Conservation (phyloP, 2,329 filamentous ascomycete genomes). For the Stenocarpella maydis region DNA sequence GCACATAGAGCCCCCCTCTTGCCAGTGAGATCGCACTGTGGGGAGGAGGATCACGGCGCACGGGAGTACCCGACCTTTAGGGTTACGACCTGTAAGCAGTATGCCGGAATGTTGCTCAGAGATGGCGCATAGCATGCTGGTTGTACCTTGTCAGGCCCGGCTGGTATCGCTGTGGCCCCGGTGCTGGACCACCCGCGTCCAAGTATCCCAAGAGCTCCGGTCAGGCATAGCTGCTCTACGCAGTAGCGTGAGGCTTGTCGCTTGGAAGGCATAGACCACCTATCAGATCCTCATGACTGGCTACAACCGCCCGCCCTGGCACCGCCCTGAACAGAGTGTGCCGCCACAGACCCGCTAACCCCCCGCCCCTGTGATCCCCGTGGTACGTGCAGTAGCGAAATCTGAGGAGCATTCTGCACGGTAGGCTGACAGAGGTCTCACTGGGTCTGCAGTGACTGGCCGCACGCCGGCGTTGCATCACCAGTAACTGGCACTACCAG, state of each 20-base stretch:
- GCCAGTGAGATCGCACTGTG: background rate
- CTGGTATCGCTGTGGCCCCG: background rate
- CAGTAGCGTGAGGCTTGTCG: background rate
- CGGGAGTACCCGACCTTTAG: background rate
- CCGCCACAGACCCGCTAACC: background rate
- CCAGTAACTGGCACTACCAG: background rate
- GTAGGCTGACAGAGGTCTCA: slow-evolving; percentile 9
- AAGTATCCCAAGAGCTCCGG: background rate
- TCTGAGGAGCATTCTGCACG: background rate
- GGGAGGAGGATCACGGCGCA: background rate
- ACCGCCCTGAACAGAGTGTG: no score
- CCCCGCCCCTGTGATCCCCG: background rate
- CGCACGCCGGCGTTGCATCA: background rate
- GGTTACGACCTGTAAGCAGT: background rate
- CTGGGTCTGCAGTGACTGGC: background rate
- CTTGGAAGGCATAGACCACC: background rate
- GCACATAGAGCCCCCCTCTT: background rate
- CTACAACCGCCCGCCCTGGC: no score
- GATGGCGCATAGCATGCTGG: background rate
- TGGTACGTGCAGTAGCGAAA: slow-evolving; percentile 9
- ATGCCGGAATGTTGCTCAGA: background rate
- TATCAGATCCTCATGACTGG: background rate
- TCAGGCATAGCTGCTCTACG: background rate
- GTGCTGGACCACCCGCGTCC: background rate
- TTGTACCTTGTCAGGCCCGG: background rate